Percentiles rank a stretch among this genome's conserved stretches.
Evolutionary conservation across 1,284 basidiomycete species (phyloP).

Genomic region (Marasmius fiardii): DNA sequence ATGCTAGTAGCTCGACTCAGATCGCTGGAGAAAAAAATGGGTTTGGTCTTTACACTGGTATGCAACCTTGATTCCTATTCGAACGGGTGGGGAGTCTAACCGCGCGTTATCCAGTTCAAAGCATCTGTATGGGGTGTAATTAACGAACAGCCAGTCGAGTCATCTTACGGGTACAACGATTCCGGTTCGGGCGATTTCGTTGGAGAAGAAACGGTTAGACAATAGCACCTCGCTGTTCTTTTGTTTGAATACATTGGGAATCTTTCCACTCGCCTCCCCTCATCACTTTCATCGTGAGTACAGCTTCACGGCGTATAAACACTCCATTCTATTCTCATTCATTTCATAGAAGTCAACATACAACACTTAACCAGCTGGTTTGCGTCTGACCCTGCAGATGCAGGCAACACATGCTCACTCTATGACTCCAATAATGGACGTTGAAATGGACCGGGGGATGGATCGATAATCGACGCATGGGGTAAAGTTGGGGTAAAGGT

Average conservation of each 20-base stretch:
- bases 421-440: not conserved
- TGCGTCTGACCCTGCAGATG: not conserved
- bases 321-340: not conserved
- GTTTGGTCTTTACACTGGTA: constrained; percentile 86
- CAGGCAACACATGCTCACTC: not conserved
- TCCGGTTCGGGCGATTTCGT: constrained; percentile 17
- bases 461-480: too few relatives aligned
- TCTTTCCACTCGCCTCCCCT: not conserved
- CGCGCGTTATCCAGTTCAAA: constrained; percentile 92
- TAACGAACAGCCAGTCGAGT: constrained; percentile 73
- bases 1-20: constrained; percentile 76
- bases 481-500: too few relatives aligned
- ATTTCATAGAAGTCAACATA: not conserved
- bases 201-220: constrained; percentile 33
- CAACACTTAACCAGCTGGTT: not conserved
- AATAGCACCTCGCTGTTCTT: constrained; percentile 15
- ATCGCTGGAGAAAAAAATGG: constrained; percentile 91
- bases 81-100: too few relatives aligned
- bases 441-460: too few relatives aligned
- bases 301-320: not conserved
- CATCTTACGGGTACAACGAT: constrained; percentile 11
- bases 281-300: not conserved
- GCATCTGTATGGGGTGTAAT: constrained; percentile 95
- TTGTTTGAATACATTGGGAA: not conserved
- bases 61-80: constrained; percentile 21